Base-by-base conservation (phyloP, 1,284 basidiomycete genomes). In the Calocybe gambosa region DNA sequence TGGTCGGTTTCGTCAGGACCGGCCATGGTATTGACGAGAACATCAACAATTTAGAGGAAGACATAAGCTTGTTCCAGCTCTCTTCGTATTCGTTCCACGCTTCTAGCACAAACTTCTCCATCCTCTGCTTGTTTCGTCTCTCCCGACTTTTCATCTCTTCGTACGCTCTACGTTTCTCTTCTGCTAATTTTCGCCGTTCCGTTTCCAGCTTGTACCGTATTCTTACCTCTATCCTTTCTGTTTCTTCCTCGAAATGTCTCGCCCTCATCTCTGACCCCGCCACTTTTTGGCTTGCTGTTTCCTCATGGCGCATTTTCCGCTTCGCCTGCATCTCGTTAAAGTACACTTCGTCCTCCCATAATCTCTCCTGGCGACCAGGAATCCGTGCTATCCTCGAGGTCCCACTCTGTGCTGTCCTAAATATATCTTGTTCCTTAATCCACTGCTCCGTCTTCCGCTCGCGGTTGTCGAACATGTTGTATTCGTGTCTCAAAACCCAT, bases 21-120 rank as follows among this genome's bases (percentile, higher is more conserved):
- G 85, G 85, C 86, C 85, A 89, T n/a, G 85, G 85, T 41, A 86
- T 75, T 42, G 69, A 69, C 33, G 67, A 61, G 66, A 88, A 88
- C 1, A 66, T 65, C 43, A 85, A 66, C 20, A 63, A 58, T 39
- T 73, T 70, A 7, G 68, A 62, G 20, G 72, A 67, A 15, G 62
- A 59, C 43, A 62, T 51, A 50, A 84, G 62, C 39, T 61, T 61
- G 20, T 60, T 57, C 85, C 86, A 89, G 46, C 72, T 69, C 26
- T 66, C 62, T 60, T 89, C 82, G 62, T 88, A 84, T 39, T 56
- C 59, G 37, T 62, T 57, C 82, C 82, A 85, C 1, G 76, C 77
- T 37, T 77, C 71, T 7, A 66, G 47, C 31, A 65, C 60, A n/a
- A 61, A 60, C 50, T 65, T 68, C 20, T 74, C 70, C 26, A 62